Evolutionary conservation across 2,329 filamentous ascomycete genomes (phyloP).

Genomic region (Epichloe amarillans): DNA sequence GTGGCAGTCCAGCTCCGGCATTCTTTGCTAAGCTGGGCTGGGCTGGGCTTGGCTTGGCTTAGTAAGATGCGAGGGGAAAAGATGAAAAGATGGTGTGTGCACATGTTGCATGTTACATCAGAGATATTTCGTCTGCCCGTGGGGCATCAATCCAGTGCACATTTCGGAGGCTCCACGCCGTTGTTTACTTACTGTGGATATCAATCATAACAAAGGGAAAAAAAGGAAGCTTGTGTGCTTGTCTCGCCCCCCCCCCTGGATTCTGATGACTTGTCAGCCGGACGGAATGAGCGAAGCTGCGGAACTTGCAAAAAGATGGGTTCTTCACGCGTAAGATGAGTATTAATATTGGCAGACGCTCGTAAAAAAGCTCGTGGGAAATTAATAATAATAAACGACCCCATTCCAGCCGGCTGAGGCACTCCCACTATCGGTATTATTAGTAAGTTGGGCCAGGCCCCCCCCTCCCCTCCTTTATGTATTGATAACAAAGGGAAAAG

Average conservation of each 20-base stretch:
- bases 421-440: conserved; percentile 2
- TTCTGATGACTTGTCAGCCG: neutral
- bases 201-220: neutral
- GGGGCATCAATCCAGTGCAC: neutral
- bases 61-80: neutral
- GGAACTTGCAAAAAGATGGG: neutral
- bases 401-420: conserved; percentile 3
- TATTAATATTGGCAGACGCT: neutral
- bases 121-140: neutral
- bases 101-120: too few species aligned
- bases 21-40: too few species aligned
- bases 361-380: neutral
- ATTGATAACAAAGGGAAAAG: too few species aligned
- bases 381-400: neutral
- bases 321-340: neutral
- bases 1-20: neutral
- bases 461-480: too few species aligned
- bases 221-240: too few species aligned
- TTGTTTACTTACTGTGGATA: neutral
- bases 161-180: neutral
- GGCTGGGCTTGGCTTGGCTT: too few species aligned
- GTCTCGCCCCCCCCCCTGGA: too few species aligned
- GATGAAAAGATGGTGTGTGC: too few species aligned
- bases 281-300: neutral
- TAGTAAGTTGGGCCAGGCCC: neutral